Percentiles rank a stretch among this genome's conserved stretches.
phyloP scores from a whole-genome alignment of 345 rosid species.

The Raphanus sativus region DNA sequence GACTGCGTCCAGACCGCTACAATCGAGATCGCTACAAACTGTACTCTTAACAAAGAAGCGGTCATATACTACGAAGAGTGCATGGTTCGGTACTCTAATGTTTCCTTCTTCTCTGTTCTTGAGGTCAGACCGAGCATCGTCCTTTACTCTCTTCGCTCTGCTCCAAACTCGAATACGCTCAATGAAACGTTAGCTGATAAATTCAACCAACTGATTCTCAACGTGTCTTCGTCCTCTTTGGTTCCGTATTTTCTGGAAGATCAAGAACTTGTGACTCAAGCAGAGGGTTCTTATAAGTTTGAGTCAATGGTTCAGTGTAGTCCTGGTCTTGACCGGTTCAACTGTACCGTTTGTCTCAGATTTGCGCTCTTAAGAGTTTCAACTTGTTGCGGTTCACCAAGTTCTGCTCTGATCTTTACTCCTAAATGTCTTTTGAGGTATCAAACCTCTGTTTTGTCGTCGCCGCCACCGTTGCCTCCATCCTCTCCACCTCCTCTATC shows the following conservation, averaged over 20 bases:
- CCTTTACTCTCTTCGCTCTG: neutral
- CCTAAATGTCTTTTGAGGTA: slow-evolving; percentile 34
- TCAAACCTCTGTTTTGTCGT: neutral
- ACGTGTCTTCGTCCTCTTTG: neutral
- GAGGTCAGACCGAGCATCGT: neutral
- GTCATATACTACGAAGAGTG: slow-evolving; percentile 42
- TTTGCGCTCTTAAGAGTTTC: neutral
- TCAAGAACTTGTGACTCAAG: slow-evolving; percentile 19
- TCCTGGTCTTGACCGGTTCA: slow-evolving; percentile 13
- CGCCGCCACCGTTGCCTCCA: neutral
- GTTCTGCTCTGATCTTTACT: slow-evolving; percentile 1
- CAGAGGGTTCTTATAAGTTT: slow-evolving; percentile 26
- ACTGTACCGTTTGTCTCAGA: slow-evolving; percentile 15
- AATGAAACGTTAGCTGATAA: slow-evolving; percentile 5
- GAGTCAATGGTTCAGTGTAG: slow-evolving; percentile 32
- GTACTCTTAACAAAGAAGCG: slow-evolving; percentile 27
- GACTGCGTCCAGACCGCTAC: slow-evolving; percentile 39
- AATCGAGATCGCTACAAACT: neutral
- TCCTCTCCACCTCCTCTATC: neutral
- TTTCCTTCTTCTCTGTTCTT: neutral
- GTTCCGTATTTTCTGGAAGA: slow-evolving; percentile 18
- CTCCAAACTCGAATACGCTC: neutral
- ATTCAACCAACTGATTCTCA: neutral
- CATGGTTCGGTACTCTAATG: slow-evolving; percentile 40
- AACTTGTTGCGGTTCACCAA: slow-evolving; percentile 20